phyloP scores from a whole-genome alignment of 1,139 yeast species.

The Candida tropicalis region DNA sequence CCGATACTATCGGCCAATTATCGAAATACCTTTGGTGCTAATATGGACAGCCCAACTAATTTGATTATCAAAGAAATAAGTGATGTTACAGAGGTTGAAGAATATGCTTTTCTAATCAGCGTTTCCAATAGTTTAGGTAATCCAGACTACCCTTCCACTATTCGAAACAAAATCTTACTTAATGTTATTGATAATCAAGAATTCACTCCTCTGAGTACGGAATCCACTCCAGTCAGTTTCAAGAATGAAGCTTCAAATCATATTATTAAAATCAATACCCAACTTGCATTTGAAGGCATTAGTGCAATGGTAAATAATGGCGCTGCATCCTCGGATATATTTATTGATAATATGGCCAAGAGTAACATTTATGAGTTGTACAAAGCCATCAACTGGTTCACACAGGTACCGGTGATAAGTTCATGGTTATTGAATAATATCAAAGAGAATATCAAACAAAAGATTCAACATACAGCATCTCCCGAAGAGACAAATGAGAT shows the following conservation, averaged over 20 bases:
- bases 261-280: conserved; percentile 38
- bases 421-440: conserved; percentile 31
- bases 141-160: conserved; percentile 18
- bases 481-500: conserved; percentile 10
- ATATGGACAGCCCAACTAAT: conserved; percentile 20
- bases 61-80: conserved; percentile 36
- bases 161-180: conserved; percentile 28
- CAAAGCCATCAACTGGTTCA: conserved; percentile 35
- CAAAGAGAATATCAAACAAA: conserved; percentile 11
- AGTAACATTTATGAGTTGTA: conserved; percentile 41
- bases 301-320: conserved; percentile 32
- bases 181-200: conserved; percentile 45
- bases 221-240: conserved; percentile 31
- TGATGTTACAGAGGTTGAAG: conserved; percentile 18
- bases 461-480: conserved; percentile 3
- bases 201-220: conserved; percentile 40
- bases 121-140: conserved; percentile 31
- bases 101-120: conserved; percentile 34
- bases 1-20: conserved; percentile 36
- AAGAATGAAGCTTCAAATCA: conserved; percentile 21
- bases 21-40: conserved; percentile 26
- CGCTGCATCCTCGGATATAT: conserved; percentile 35
- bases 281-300: conserved; percentile 34
- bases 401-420: conserved; percentile 24
- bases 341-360: conserved; percentile 29